Evolutionary conservation across 768 basidiomycete genomes (phyloP).

Genomic region (Trametes gibbosa): DNA sequence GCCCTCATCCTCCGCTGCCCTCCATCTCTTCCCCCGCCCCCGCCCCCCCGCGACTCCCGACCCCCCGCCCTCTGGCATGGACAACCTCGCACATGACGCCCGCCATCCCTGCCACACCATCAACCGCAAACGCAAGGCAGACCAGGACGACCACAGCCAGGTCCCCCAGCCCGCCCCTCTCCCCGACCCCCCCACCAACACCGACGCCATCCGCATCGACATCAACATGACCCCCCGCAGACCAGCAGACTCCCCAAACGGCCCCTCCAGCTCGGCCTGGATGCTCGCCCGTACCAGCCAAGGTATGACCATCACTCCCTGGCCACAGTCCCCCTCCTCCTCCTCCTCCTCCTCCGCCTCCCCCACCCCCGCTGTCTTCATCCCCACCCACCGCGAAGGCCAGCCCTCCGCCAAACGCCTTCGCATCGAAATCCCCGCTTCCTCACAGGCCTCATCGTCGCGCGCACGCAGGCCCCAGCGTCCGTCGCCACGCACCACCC

Average conservation of each 20-base stretch:
- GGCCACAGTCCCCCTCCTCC: slow-evolving; percentile 7
- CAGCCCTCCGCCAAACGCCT: slow-evolving; percentile 29
- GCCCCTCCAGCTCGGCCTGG: slow-evolving; percentile 38
- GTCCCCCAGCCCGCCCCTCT: slow-evolving; percentile 12
- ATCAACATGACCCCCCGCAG: slow-evolving; percentile 29
- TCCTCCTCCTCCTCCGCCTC: slow-evolving; percentile 29
- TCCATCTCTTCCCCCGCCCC: slow-evolving; percentile 30
- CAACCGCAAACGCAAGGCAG: slow-evolving; percentile 68
- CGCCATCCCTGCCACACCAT: slow-evolving; percentile 41
- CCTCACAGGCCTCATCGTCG: slow-evolving; percentile 18
- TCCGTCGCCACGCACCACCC: slow-evolving; percentile 21
- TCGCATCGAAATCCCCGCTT: slow-evolving; percentile 27
- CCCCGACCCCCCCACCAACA: slow-evolving; percentile 20
- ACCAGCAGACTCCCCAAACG: slow-evolving; percentile 35
- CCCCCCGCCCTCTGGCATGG: slow-evolving; percentile 46
- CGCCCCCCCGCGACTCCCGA: too few relatives aligned
- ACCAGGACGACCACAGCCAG: slow-evolving; percentile 39
- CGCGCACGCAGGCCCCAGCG: slow-evolving; percentile 20
- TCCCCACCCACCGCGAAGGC: slow-evolving; percentile 23
- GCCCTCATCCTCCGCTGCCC: slow-evolving; percentile 19
- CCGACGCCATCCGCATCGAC: slow-evolving; percentile 38
- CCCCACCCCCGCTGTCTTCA: slow-evolving; percentile 26
- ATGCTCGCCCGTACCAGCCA: slow-evolving; percentile 23
- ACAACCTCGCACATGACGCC: slow-evolving; percentile 55
- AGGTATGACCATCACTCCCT: slow-evolving; percentile 10